Evolutionary conservation across 2,329 filamentous ascomycete genomes (phyloP).

Genomic region (Diaporthe vaccinii): DNA sequence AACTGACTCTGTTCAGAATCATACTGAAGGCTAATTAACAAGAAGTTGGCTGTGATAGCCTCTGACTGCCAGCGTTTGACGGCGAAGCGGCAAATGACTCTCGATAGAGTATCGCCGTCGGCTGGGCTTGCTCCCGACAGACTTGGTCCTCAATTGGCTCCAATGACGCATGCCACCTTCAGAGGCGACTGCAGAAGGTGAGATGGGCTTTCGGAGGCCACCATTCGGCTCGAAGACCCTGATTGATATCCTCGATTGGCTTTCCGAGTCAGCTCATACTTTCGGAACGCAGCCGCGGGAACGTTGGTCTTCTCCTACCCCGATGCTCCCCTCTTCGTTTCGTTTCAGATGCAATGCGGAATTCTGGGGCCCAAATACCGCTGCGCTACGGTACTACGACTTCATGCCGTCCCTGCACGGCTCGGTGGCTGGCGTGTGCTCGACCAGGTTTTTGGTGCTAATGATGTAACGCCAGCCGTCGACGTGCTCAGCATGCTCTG

Average conservation of each 20-base stretch:
- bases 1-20: constrained; percentile 21
- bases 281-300: constrained; percentile 34
- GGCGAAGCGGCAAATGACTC: constrained; percentile 37
- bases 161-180: constrained; percentile 21
- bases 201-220: constrained; percentile 29
- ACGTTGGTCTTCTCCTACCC: constrained; percentile 14
- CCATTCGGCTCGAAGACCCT: constrained; percentile 31
- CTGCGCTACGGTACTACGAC: constrained; percentile 20
- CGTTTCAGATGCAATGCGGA: constrained; percentile 33
- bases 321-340: constrained; percentile 34
- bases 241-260: constrained; percentile 28
- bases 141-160: constrained; percentile 20
- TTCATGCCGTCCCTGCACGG: constrained; percentile 34
- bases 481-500: constrained; percentile 12
- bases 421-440: constrained; percentile 33
- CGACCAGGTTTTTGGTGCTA: constrained; percentile 21
- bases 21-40: constrained; percentile 22
- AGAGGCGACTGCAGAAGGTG: constrained; percentile 14
- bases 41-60: constrained; percentile 21
- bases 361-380: constrained; percentile 27
- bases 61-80: constrained; percentile 35
- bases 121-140: constrained; percentile 27
- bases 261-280: constrained; percentile 35
- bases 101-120: constrained; percentile 28
- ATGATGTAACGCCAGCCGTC: constrained; percentile 29